Percentiles rank a stretch among this genome's conserved stretches.
Evolutionary conservation across 2,329 filamentous ascomycete genomes (phyloP).

Genomic region (Pseudogymnoascus sp.): DNA sequence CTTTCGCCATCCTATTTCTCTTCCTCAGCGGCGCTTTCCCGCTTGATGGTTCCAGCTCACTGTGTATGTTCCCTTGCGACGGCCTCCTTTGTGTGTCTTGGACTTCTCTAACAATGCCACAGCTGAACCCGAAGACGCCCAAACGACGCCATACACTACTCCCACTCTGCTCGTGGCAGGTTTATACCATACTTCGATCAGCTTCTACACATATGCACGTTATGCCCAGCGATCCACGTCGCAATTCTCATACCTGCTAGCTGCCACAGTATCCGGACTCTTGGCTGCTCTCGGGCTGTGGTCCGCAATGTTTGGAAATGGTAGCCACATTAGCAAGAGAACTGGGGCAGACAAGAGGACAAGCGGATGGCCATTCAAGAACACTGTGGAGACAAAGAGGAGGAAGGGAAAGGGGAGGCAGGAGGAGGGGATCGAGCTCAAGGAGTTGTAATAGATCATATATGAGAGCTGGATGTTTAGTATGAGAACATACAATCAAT

Average conservation of each 20-base stretch:
- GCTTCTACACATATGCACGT: constrained; percentile 55
- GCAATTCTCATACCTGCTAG: constrained; percentile 47
- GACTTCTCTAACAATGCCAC: constrained; percentile 29
- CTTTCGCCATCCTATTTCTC: constrained; percentile 50
- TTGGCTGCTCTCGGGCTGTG: constrained; percentile 54
- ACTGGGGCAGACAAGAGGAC: constrained; percentile 63
- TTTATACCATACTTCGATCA: constrained; percentile 49
- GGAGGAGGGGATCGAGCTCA: neutral
- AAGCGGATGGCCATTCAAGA: constrained; percentile 59
- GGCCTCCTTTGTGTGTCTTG: neutral
- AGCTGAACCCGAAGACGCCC: constrained; percentile 40
- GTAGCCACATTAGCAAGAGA: constrained; percentile 52
- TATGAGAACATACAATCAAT: neutral
- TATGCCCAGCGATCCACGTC: constrained; percentile 41
- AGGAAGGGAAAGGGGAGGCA: constrained; percentile 11
- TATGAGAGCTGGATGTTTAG: neutral
- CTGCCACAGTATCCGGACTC: constrained; percentile 42
- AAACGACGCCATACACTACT: constrained; percentile 49
- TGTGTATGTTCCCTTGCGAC: constrained; percentile 19
- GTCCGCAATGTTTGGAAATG: constrained; percentile 45
- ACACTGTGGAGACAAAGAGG: constrained; percentile 40
- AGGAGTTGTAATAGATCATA: constrained; percentile 1
- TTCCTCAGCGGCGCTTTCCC: constrained; percentile 61
- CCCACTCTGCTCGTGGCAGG: constrained; percentile 54
- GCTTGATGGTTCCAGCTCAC: constrained; percentile 39